Evolutionary conservation across 441 rosid species (phyloP), one percentile per base, ranked within the genome.

Genomic region (Populus trichocarpa): DNA sequence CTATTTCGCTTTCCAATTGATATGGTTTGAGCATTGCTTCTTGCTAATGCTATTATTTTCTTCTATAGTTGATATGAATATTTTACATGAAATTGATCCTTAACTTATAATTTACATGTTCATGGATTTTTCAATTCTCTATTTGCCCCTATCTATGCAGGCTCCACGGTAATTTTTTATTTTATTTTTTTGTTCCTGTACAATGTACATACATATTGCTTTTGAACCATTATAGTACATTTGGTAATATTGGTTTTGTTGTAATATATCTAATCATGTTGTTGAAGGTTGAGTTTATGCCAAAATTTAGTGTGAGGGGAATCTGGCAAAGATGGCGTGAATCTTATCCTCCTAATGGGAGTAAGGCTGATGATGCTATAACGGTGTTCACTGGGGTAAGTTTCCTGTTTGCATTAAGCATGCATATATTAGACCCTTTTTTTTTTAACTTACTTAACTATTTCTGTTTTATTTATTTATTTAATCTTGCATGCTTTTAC

Each of bases 321-420:
- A 84, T 93, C 83, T 96, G 98, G 99, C 88, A 91, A 81, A 94
- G 98, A 87, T 96, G 92, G 96, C 89, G 88, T 46, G 98, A 96
- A 79, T 94, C 97, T 71, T 94, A 88, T 90, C 90, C 90, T 1
- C 16, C 75, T 72, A 85, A 87, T 81, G 94, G 90, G 73, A 85
- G 32, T 33, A 92, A 80, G 80, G 77, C 88, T 69, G 84, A 83
- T 18, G 86, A 89, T 79, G 90, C 94, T 63, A 86, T 92, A 76
- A 94, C 98, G 66, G 98, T 88, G 65, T 96, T 96, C 81, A 94
- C 98, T 6, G 98, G 99, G 76, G 99, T 96, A 89, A 88, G 98
- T 87, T 72, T 72, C 38, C 28, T 75, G 8, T 42, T 77, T 40
- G 28, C 26, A 65, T 32, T 67, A 61, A 59, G 66, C 70, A 35